These are phyloP conservation scores for Juncus inflexus DNA, from an alignment of 176 grass and related monocot genomes.

Conservation along the genomic window DNA sequence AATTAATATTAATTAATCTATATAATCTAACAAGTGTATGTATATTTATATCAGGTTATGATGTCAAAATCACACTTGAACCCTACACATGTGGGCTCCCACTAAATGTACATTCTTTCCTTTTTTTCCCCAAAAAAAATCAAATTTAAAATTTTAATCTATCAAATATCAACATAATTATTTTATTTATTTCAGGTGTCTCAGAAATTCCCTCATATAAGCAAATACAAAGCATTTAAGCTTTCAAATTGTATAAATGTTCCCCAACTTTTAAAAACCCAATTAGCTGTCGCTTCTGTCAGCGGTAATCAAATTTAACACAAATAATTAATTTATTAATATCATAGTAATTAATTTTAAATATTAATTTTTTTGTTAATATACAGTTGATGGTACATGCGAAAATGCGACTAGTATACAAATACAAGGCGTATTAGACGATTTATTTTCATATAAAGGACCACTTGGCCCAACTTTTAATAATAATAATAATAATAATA, in stretches of 20 bases:
- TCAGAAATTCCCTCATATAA: slow-evolving; percentile 81
- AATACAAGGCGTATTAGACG: slow-evolving; percentile 78
- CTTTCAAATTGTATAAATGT: slow-evolving; percentile 44
- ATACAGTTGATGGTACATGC: slow-evolving; percentile 49
- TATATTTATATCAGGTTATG: slow-evolving; percentile 53
- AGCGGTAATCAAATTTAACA: slow-evolving; percentile 29
- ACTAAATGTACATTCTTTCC: slow-evolving; percentile 34
- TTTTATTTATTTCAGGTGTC: slow-evolving; percentile 46
- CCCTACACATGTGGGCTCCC: slow-evolving; percentile 50
- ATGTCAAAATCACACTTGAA: slow-evolving; percentile 64
- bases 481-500: too few relatives aligned
- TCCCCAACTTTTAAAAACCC: slow-evolving; percentile 61
- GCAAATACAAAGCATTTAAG: slow-evolving; percentile 54
- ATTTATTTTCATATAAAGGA: slow-evolving; percentile 79
- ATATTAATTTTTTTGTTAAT: slow-evolving; percentile 13
- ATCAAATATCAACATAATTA: not conserved
- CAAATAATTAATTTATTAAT: too few relatives aligned
- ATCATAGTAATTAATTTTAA: too few relatives aligned
- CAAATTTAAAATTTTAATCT: slow-evolving; percentile 1
- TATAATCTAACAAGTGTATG: not conserved
- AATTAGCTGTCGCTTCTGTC: slow-evolving; percentile 57
- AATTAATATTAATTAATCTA: not conserved
- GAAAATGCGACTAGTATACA: slow-evolving; percentile 58
- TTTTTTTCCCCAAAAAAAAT: not conserved
- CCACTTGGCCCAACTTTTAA: slow-evolving; percentile 68